A percentile compares a stretch with the other conserved stretches of the same genome.
Evolutionary conservation across 1,139 yeast genomes (phyloP).

Genomic region (Blastobotrys ciferrii): DNA sequence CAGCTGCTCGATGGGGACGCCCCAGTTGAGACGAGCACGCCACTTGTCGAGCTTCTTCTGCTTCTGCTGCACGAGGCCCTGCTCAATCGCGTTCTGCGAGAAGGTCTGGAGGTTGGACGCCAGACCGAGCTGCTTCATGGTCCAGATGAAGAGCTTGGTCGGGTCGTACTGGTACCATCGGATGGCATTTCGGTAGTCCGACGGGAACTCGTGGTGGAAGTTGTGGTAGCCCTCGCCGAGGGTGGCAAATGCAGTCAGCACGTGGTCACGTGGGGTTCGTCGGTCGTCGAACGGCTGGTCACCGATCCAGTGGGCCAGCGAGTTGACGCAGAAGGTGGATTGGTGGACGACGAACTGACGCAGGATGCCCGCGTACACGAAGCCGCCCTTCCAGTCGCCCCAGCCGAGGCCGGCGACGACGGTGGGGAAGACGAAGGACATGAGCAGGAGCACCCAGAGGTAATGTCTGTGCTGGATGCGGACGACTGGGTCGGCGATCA

Average conservation of each 20-base stretch:
- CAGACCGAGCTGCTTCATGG: conserved; percentile 71
- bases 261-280: conserved; percentile 96
- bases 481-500: conserved; percentile 86
- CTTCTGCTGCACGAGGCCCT: conserved; percentile 92
- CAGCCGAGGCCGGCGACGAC: conserved; percentile 74
- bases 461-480: conserved; percentile 93
- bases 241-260: conserved; percentile 88
- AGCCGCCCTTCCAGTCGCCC: conserved; percentile 92
- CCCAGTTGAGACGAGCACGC: conserved; percentile 86
- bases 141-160: conserved; percentile 77
- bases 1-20: conserved; percentile 74
- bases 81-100: conserved; percentile 93
- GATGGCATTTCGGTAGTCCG: conserved; percentile 96
- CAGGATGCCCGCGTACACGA: conserved; percentile 84
- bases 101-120: conserved; percentile 90
- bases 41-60: conserved; percentile 89
- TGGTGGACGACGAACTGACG: conserved; percentile 87
- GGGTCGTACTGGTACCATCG: conserved; percentile 99
- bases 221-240: conserved; percentile 99
- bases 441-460: conserved; percentile 59
- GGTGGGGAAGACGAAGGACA: conserved; percentile 75
- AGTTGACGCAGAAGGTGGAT: conserved; percentile 97
- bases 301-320: conserved; percentile 98
- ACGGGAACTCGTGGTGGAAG: conserved; percentile 99
- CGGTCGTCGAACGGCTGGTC: conserved; percentile 97